These are phyloP conservation scores for Volvox africanus DNA, from an alignment of 139 green algal species.

Conservation along the genomic window DNA sequence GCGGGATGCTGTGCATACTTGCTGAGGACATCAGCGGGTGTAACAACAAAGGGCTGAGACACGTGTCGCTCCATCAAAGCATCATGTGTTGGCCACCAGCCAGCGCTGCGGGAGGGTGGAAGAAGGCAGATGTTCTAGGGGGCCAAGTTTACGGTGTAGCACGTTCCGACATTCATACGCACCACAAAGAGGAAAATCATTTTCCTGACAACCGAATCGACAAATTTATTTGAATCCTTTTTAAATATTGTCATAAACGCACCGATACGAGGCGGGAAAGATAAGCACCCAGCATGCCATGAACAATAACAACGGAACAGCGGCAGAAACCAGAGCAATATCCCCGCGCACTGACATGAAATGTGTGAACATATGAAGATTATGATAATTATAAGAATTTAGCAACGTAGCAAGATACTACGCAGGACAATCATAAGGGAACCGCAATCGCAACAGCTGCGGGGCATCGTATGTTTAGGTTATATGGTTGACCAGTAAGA, in stretches of 20 bases:
- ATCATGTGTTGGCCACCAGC: not conserved
- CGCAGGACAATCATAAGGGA: too few relatives aligned
- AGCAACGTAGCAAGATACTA: too few relatives aligned
- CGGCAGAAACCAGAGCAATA: not conserved
- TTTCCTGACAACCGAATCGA: too few relatives aligned
- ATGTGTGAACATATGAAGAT: too few relatives aligned
- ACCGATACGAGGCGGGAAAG: not conserved
- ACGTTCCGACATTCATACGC: not conserved
- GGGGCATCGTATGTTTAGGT: too few relatives aligned
- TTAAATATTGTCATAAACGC: too few relatives aligned
- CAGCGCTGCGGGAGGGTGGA: not conserved
- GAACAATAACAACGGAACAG: not conserved
- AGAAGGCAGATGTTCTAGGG: not conserved
- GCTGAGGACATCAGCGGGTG: not conserved
- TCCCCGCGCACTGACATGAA: not conserved
- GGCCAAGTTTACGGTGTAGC: not conserved
- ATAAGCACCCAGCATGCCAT: slow-evolving; percentile 14
- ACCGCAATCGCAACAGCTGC: too few relatives aligned
- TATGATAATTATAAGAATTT: too few relatives aligned
- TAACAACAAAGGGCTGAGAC: not conserved
- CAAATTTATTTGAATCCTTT: too few relatives aligned
- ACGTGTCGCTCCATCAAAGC: not conserved
- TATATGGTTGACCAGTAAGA: too few relatives aligned
- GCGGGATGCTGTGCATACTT: not conserved
- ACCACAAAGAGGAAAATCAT: not conserved